Base-by-base conservation (phyloP, 164 flowering plant species). In the Buxus sempervirens region DNA sequence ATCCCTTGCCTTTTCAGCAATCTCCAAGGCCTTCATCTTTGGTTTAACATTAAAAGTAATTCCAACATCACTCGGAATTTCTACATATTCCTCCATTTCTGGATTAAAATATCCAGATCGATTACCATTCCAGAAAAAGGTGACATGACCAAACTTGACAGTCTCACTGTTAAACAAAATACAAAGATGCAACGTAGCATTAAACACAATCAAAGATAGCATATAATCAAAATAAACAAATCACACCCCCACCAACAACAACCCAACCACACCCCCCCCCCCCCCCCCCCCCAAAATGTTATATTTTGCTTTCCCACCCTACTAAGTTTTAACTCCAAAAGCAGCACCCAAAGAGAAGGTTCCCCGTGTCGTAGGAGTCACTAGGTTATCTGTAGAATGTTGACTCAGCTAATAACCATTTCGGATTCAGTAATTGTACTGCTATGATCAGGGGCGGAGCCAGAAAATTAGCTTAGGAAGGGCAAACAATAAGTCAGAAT, bases 121-220 rank as follows among this genome's bases (percentile, higher is more conserved):
- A 56, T 95, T 95, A 57, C 98, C 98, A 77, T 95, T 95, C 98
- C 97, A 95, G 86, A 95, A 95, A 75, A 95, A 95, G 28, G 98
- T 95, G 64, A 95, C 98, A 77, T 95, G 98, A 10, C 98, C 98
- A 77, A 95, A 95, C 70, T 95, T 95, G 51, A 95, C 98, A 32
- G 98, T 95, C 76, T 95, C 98, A 77, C 97, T 94, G 89, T 27
- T 41, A 60, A 51, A 66, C 3, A 36, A 66, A 56, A 28, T 57
- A 66, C 1, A 49, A 0, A 28, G 38, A 54, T 25, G 25, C 0
- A 21, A 1, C 51, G 5, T 45, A 45, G 51, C 2, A 2, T 10
- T 45, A 45, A 15, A 45, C 12, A 45, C 51, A 45, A 45, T 10
- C 51, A 45, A 10, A 4, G 51, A 45, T 15, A 45, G 51, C 12